Conservation (phyloP, 768 basidiomycete genomes). For the Boletellus sp. region DNA sequence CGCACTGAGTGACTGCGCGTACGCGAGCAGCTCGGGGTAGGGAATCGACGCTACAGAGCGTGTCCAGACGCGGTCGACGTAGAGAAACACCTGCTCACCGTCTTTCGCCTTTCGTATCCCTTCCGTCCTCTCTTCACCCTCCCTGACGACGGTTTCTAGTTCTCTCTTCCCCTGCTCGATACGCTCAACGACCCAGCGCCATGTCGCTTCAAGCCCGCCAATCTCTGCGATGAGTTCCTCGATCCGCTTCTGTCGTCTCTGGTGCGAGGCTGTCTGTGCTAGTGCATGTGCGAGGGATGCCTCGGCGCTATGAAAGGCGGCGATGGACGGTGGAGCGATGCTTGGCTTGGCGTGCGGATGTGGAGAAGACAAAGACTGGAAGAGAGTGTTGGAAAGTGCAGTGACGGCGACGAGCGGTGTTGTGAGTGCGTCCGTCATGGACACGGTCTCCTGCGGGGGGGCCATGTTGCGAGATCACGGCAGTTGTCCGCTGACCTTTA, state of each 20-base stretch:
- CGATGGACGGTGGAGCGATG: slow-evolving; percentile 43
- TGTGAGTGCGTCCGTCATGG: slow-evolving; percentile 60
- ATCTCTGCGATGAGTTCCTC: slow-evolving; percentile 72
- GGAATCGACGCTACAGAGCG: slow-evolving; percentile 61
- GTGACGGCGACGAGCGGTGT: slow-evolving; percentile 61
- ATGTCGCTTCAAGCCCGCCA: slow-evolving; percentile 57
- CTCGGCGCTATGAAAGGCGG: slow-evolving; percentile 61
- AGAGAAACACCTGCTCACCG: slow-evolving; percentile 41
- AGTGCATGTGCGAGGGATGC: slow-evolving; percentile 62
- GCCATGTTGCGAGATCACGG: too few species aligned
- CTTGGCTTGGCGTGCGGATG: slow-evolving; percentile 35
- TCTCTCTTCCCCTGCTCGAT: slow-evolving; percentile 66
- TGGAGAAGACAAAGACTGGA: slow-evolving; percentile 67
- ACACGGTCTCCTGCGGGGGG: slow-evolving; percentile 6
- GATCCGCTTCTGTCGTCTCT: slow-evolving; percentile 70
- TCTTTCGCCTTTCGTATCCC: slow-evolving; percentile 69
- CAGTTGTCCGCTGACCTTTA: too few species aligned
- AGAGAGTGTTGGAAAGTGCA: slow-evolving; percentile 61
- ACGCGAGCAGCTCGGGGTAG: slow-evolving; percentile 77
- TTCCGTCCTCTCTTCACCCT: slow-evolving; percentile 69
- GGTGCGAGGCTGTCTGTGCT: slow-evolving; percentile 64
- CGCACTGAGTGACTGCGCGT: slow-evolving; percentile 79
- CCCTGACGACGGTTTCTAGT: slow-evolving; percentile 64
- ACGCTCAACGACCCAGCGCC: slow-evolving; percentile 65
- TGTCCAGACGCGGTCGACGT: background rate